These are phyloP conservation scores for Solidago caesia DNA, from an alignment of 129 eudicot genomes.

Conservation along the genomic window DNA sequence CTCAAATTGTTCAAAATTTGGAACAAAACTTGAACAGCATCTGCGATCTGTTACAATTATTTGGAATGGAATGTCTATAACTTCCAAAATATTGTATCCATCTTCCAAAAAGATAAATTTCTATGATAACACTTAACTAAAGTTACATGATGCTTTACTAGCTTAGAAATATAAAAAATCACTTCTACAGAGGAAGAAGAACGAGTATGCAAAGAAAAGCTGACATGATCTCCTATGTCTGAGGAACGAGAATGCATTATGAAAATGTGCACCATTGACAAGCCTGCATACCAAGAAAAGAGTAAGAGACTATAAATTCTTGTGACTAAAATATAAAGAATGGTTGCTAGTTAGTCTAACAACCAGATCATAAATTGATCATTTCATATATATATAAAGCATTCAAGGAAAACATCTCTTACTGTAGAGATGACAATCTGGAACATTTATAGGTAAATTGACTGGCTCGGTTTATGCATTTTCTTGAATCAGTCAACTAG, in stretches of 20 bases:
- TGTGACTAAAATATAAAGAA: neutral
- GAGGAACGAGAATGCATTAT: conserved; percentile 17
- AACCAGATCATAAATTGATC: neutral
- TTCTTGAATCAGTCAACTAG: neutral
- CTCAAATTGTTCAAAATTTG: conserved; percentile 25
- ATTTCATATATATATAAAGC: neutral
- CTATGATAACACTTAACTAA: conserved; percentile 8
- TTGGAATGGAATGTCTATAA: conserved; percentile 13
- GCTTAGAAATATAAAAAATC: conserved; percentile 22
- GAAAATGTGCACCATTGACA: conserved; percentile 10
- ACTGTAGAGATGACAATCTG: neutral
- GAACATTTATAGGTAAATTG: neutral
- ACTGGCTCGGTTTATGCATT: neutral
- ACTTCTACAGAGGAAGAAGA: conserved; percentile 25
- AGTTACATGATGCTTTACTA: conserved; percentile 27
- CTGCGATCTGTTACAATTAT: conserved; percentile 32
- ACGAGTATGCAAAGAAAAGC: conserved; percentile 18
- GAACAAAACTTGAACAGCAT: conserved; percentile 7
- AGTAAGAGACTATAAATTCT: neutral
- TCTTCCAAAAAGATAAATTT: conserved; percentile 18
- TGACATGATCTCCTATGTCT: conserved; percentile 20
- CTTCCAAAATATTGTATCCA: conserved; percentile 11
- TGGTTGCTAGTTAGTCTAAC: conserved; percentile 4
- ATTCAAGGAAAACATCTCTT: neutral
- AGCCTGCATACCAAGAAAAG: conserved; percentile 25